These are phyloP conservation scores for Globisporangium takayamanum DNA, from an alignment of 352 stramenopile species.

Conservation along the genomic window DNA sequence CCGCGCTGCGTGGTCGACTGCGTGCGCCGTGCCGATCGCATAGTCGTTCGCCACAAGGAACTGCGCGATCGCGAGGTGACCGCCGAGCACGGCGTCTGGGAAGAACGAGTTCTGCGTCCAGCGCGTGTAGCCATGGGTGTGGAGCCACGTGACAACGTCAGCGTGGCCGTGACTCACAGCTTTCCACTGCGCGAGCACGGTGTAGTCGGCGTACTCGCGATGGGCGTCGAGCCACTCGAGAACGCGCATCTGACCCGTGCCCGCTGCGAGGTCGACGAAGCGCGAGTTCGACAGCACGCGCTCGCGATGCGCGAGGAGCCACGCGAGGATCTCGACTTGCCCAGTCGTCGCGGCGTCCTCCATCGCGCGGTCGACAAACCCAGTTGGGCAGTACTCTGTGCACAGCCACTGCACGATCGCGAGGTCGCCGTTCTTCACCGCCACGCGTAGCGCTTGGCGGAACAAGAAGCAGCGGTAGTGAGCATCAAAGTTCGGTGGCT, in stretches of 20 bases:
- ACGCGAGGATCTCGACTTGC: slow-evolving; percentile 11
- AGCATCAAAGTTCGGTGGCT: neutral
- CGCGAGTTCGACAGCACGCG: slow-evolving; percentile 11
- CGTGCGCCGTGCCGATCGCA: slow-evolving; percentile 8
- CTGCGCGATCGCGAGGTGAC: slow-evolving; percentile 11
- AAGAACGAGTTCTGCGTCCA: slow-evolving; percentile 9
- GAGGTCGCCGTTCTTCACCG: slow-evolving; percentile 2
- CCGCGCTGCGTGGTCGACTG: slow-evolving; percentile 8
- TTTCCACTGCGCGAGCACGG: slow-evolving; percentile 11
- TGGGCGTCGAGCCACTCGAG: slow-evolving; percentile 17
- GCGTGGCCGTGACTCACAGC: slow-evolving; percentile 10
- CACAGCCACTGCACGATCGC: slow-evolving; percentile 14
- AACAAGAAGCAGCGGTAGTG: slow-evolving; percentile 7
- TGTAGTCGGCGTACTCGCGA: slow-evolving; percentile 3
- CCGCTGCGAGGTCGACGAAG: slow-evolving; percentile 9
- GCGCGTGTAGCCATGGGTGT: slow-evolving; percentile 6
- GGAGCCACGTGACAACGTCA: slow-evolving; percentile 8
- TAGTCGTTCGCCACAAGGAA: slow-evolving; percentile 13
- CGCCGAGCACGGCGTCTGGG: slow-evolving; percentile 6
- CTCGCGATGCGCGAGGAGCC: slow-evolving; percentile 2
- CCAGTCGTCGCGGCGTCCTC: slow-evolving; percentile 8
- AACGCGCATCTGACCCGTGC: slow-evolving; percentile 6
- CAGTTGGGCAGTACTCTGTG: slow-evolving; percentile 2
- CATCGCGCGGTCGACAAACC: slow-evolving; percentile 13
- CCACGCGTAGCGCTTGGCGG: slow-evolving; percentile 1